phyloP scores from a whole-genome alignment of 352 stramenopile genomes.

The Globisporangium cystogenes region DNA sequence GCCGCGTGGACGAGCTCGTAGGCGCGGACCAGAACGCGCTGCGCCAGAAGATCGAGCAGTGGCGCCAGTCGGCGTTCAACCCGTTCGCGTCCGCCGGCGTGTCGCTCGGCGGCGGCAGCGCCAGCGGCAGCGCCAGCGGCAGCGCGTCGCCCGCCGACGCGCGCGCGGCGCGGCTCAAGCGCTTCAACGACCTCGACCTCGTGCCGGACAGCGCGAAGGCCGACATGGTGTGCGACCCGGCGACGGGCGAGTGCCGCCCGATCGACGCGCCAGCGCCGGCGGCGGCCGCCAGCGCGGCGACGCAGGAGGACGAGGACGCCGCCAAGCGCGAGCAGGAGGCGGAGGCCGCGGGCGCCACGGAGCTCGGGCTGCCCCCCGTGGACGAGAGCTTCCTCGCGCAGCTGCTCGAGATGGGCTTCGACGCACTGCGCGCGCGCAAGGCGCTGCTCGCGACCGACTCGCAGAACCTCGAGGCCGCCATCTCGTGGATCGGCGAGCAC shows the following conservation, averaged over 20 bases:
- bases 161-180: conserved; percentile 73
- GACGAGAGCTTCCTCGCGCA: conserved; percentile 65
- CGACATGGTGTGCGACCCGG: conserved; percentile 65
- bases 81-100: conserved; percentile 74
- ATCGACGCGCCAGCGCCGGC: conserved; percentile 9
- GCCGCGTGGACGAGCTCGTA: conserved; percentile 85
- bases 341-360: conserved; percentile 9
- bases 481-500: conserved; percentile 88
- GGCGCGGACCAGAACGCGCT: conserved; percentile 81
- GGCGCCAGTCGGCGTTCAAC: conserved; percentile 82
- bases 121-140: conserved; percentile 5
- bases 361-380: conserved; percentile 43
- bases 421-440: conserved; percentile 74
- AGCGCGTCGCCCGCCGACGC: conserved; percentile 29
- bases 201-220: conserved; percentile 23
- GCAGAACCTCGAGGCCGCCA: conserved; percentile 61
- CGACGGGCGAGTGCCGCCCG: conserved; percentile 47
- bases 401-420: conserved; percentile 84
- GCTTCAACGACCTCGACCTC: conserved; percentile 63
- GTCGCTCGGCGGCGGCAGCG: conserved; percentile 43
- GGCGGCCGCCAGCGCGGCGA: conserved; percentile 3
- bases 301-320: conserved; percentile 13
- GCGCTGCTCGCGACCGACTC: conserved; percentile 78
- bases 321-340: conserved; percentile 14
- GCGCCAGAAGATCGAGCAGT: conserved; percentile 85